Evolutionary conservation across 2,329 filamentous ascomycete species (phyloP).

Genomic region (Graphilbum fragrans): DNA sequence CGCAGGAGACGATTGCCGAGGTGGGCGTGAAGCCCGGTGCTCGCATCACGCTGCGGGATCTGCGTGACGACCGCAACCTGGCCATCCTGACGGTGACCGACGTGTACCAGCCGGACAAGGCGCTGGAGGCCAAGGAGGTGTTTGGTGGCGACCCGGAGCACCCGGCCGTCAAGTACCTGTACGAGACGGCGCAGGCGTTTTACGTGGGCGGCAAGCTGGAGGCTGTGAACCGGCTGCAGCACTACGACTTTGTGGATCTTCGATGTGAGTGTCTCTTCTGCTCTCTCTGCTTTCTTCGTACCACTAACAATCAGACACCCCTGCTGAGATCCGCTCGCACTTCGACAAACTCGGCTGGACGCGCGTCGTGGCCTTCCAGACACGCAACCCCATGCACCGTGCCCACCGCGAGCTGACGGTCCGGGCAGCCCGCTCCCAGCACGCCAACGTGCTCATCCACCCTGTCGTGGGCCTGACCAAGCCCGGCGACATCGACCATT

Average conservation of each 20-base stretch:
- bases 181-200: slow-evolving; percentile 67
- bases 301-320: slow-evolving; percentile 52
- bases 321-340: slow-evolving; percentile 85
- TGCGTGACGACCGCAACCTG: slow-evolving; percentile 90
- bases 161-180: slow-evolving; percentile 85
- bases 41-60: slow-evolving; percentile 81
- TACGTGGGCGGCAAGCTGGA: slow-evolving; percentile 96
- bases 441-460: slow-evolving; percentile 98
- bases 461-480: slow-evolving; percentile 97
- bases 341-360: slow-evolving; percentile 99
- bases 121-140: slow-evolving; percentile 82
- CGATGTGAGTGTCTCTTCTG: slow-evolving; percentile 37
- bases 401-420: slow-evolving; percentile 97
- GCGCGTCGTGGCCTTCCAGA: slow-evolving; percentile 97
- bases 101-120: slow-evolving; percentile 85
- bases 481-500: slow-evolving; percentile 98
- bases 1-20: slow-evolving; percentile 60
- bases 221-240: slow-evolving; percentile 86
- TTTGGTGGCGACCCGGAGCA: slow-evolving; percentile 88
- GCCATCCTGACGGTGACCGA: slow-evolving; percentile 94
- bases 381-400: slow-evolving; percentile 97
- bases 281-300: background rate
- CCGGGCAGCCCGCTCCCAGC: slow-evolving; percentile 85
- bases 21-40: slow-evolving; percentile 66
- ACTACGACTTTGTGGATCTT: slow-evolving; percentile 97